Conservation (phyloP, 495 filamentous ascomycete genomes). For the Penicillium cataractarum region DNA sequence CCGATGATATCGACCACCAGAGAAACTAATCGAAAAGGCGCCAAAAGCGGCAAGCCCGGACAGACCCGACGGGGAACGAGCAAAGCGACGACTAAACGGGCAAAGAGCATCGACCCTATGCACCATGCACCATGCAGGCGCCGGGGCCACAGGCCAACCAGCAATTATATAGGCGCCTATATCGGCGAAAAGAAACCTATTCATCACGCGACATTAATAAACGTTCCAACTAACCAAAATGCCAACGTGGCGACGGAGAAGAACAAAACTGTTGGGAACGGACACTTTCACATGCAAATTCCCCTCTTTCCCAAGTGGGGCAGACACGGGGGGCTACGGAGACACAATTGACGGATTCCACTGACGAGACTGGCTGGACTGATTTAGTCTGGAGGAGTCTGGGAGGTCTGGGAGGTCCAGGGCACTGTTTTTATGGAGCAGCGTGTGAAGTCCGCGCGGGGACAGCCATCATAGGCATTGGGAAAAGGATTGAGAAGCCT, state of each 20-base stretch:
- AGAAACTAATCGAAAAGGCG: constrained; percentile 1
- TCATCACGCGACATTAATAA: constrained; percentile 4
- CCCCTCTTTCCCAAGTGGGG: constrained; percentile 13
- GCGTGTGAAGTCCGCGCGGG: not conserved
- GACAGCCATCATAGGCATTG: not conserved
- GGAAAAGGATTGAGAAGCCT: not conserved
- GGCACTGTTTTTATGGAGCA: not conserved
- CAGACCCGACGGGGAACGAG: not conserved
- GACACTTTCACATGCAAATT: constrained; percentile 24
- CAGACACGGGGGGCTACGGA: constrained; percentile 10
- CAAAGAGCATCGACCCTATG: not conserved
- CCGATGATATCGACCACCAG: not conserved
- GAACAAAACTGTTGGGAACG: constrained; percentile 17
- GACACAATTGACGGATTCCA: constrained; percentile 1
- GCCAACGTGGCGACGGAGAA: too few relatives aligned
- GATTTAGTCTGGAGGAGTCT: too few relatives aligned
- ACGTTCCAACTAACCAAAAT: not conserved
- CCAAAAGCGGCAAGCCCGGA: constrained; percentile 4
- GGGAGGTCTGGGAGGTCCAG: too few relatives aligned
- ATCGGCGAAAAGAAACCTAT: not conserved
- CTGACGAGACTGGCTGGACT: not conserved
- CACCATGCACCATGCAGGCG: not conserved
- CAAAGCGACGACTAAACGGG: not conserved
- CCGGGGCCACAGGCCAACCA: not conserved
- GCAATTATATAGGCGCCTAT: not conserved